Evolutionary conservation across 2,329 filamentous ascomycete genomes (phyloP).

Genomic region (Aspergillus brunneoviolaceus): DNA sequence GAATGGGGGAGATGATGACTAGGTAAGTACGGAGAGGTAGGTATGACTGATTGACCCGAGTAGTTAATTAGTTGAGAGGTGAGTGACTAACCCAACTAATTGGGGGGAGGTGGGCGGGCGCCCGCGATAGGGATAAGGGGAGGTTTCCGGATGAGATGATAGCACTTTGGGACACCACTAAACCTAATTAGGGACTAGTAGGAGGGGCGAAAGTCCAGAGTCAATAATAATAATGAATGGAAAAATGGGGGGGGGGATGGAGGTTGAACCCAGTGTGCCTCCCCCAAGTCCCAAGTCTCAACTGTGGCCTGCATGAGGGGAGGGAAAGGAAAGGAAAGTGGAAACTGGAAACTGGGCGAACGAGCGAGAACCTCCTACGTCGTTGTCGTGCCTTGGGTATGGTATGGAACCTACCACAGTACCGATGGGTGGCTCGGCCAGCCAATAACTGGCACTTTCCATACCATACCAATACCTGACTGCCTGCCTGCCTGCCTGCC

Average conservation of each 20-base stretch:
- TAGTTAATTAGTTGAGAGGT: too few species aligned
- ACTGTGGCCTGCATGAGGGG: neutral
- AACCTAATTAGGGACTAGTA: neutral
- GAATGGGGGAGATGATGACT: neutral
- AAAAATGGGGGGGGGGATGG: neutral
- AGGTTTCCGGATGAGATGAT: constrained; percentile 15
- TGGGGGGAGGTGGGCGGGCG: neutral
- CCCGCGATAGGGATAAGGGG: constrained; percentile 6
- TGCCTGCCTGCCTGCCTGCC: too few species aligned
- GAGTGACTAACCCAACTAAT: neutral
- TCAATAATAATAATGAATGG: neutral
- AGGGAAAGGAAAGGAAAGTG: neutral
- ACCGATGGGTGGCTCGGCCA: neutral
- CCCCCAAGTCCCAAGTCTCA: too few species aligned
- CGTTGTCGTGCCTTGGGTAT: neutral
- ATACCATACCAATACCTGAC: constrained; percentile 16
- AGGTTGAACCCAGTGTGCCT: neutral
- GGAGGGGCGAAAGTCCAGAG: constrained; percentile 11
- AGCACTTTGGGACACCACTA: constrained; percentile 7
- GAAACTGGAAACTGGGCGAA: constrained; percentile 22
- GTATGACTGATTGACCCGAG: neutral
- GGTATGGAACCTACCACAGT: too few species aligned
- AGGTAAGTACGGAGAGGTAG: neutral
- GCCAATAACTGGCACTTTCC: constrained; percentile 9
- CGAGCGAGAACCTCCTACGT: constrained; percentile 22